These are phyloP conservation scores for Populus tomentosa DNA, from an alignment of 441 rosid species.

Conservation along the genomic window DNA sequence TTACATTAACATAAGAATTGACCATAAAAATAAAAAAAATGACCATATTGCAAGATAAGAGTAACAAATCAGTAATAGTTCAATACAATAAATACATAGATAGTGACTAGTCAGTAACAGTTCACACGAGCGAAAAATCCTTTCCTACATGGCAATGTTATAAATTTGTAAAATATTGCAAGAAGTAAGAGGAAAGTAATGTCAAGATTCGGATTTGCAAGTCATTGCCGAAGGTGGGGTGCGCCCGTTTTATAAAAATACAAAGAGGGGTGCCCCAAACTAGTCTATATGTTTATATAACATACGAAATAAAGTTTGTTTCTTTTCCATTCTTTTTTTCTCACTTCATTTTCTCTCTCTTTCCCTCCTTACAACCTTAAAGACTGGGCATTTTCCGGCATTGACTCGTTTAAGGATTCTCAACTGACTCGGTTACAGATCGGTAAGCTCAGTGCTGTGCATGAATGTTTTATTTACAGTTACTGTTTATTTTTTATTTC, in stretches of 20 bases:
- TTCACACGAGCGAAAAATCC: neutral
- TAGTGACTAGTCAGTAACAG: neutral
- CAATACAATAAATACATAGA: neutral
- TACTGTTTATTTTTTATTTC: conserved; percentile 8
- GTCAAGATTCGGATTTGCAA: neutral
- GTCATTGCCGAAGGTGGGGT: too few relatives aligned
- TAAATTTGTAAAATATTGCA: neutral
- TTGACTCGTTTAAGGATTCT: conserved; percentile 40
- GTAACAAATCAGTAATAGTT: neutral
- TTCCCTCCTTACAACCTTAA: conserved; percentile 13
- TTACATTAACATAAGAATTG: neutral
- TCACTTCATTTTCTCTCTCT: conserved; percentile 15
- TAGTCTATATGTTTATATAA: conserved; percentile 4
- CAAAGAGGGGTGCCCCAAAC: neutral
- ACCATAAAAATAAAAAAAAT: neutral
- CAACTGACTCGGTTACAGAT: conserved; percentile 35
- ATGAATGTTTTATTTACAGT: conserved; percentile 10
- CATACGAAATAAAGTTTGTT: neutral
- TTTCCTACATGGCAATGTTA: neutral
- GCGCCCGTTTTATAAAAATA: conserved; percentile 1
- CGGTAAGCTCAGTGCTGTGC: conserved; percentile 37
- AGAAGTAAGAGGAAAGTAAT: neutral
- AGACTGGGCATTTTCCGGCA: conserved; percentile 45
- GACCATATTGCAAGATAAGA: neutral
- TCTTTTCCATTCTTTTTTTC: neutral